Conservation (phyloP, 306 rosid genomes). For the Pyrus communis region DNA sequence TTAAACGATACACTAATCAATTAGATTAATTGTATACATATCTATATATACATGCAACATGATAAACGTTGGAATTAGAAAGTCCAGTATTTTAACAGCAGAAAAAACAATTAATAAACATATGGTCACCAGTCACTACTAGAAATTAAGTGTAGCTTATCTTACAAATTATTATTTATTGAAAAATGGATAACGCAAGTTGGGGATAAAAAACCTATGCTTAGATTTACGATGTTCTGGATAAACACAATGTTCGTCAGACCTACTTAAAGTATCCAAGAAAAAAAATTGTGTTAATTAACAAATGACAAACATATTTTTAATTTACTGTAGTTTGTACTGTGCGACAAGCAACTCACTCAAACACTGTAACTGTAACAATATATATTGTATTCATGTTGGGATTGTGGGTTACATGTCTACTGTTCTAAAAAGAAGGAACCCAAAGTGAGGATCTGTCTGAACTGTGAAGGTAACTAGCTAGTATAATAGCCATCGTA, state of each 20-base stretch:
- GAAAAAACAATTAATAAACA: background rate
- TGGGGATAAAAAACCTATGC: constrained; percentile 26
- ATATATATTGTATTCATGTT: constrained; percentile 1
- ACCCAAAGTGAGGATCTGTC: background rate
- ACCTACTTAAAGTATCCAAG: background rate
- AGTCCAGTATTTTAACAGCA: constrained; percentile 26
- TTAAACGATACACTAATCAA: constrained; percentile 15
- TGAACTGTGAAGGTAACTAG: background rate
- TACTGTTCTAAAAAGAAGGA: background rate
- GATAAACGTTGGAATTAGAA: constrained; percentile 25
- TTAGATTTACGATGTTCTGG: constrained; percentile 6
- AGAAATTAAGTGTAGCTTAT: background rate
- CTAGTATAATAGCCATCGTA: background rate
- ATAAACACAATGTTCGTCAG: background rate
- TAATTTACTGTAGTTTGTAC: background rate
- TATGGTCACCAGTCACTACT: background rate
- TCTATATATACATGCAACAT: constrained; percentile 20
- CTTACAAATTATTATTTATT: constrained; percentile 28
- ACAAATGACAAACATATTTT: background rate
- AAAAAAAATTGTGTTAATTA: background rate
- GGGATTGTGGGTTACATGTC: constrained; percentile 7
- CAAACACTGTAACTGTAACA: background rate
- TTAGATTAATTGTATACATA: constrained; percentile 24
- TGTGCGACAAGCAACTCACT: background rate
- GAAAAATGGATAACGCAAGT: constrained; percentile 32